Conservation (phyloP, 495 filamentous ascomycete species). For the Aspergillus wentii region DNA sequence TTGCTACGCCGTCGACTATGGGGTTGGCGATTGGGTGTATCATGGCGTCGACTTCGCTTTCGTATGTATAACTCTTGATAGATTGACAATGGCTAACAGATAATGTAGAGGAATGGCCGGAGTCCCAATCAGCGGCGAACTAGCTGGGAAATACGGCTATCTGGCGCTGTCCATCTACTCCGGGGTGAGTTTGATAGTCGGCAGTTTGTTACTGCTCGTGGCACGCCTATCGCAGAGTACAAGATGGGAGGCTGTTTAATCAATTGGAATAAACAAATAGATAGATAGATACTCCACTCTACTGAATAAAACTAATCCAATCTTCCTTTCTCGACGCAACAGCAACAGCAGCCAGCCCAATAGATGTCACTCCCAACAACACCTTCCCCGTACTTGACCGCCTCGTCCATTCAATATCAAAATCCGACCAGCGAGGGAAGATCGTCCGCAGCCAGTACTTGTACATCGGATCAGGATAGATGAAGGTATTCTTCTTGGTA, state of each 20-base stretch:
- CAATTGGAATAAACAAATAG: no score
- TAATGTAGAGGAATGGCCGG: slow-evolving; percentile 30
- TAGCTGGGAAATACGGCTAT: slow-evolving; percentile 29
- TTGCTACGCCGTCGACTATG: slow-evolving; percentile 23
- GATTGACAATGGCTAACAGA: neutral
- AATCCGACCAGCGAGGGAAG: slow-evolving; percentile 8
- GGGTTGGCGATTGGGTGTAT: slow-evolving; percentile 31
- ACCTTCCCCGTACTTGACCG: no score
- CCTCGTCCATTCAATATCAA: no score
- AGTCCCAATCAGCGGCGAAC: slow-evolving; percentile 30
- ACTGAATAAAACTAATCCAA: no score
- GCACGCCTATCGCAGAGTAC: slow-evolving; percentile 21
- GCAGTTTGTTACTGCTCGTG: slow-evolving; percentile 18
- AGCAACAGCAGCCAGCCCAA: no score
- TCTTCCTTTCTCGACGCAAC: no score
- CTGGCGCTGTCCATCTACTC: slow-evolving; percentile 30
- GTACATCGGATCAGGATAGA: slow-evolving; percentile 12
- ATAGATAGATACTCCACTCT: no score
- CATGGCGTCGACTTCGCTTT: slow-evolving; percentile 27
- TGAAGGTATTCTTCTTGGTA: slow-evolving; percentile 10
- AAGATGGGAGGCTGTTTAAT: slow-evolving; percentile 8
- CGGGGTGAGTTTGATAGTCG: slow-evolving; percentile 27
- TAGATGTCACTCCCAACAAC: no score
- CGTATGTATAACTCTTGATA: slow-evolving; percentile 15
- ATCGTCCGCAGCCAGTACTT: slow-evolving; percentile 11